Evolutionary conservation across 2,329 filamentous ascomycete genomes (phyloP), one percentile per base, ranked within the genome.

Genomic region (Fusarium compactum): DNA sequence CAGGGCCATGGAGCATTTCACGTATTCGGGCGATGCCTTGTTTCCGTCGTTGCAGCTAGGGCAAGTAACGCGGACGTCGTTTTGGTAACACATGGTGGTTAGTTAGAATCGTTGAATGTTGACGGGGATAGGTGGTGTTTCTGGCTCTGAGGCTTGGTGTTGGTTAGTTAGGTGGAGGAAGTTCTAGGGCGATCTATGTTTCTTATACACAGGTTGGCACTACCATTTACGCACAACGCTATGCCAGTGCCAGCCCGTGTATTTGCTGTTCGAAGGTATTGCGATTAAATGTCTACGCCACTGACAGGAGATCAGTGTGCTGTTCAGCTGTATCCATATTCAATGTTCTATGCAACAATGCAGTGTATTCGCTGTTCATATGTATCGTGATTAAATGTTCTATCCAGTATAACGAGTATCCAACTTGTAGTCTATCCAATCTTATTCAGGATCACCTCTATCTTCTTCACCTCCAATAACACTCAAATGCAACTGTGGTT

Each of bases 401-500:
- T 56, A 56, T 50, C 24, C 24, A 38, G 15, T 56, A 18, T 38
- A 6, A 9, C n/a, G 2, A 32, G 10, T 48, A 45, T 27, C 50
- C 34, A 64, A 56, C 24, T 24, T 24, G 24, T 24, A 8, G 11
- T 45, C 32, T 65, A 50, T 58, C 20, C 24, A 65, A 32, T 27
- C 16, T 20, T 51, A 43, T 3, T 41, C 45, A 27, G 50, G 22
- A 7, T 45, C 61, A 3, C 41, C 45, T 20, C n/a, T 45, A 5
- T 62, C 60, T 8, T 71, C 68, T 25, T 71, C 61, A 0, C 68
- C 61, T 0, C 78, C 78, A 51, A 80, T 79, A 2, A 81, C 76
- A 47, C 80, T 77, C 32, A 82, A 60, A 46, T 75, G 56, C 16
- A 82, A 61, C 27, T 76, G 76, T 16, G 74, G 56, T 16, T 77